Evolutionary conservation across 345 rosid genomes (phyloP).

Genomic region (Populus davidiana): DNA sequence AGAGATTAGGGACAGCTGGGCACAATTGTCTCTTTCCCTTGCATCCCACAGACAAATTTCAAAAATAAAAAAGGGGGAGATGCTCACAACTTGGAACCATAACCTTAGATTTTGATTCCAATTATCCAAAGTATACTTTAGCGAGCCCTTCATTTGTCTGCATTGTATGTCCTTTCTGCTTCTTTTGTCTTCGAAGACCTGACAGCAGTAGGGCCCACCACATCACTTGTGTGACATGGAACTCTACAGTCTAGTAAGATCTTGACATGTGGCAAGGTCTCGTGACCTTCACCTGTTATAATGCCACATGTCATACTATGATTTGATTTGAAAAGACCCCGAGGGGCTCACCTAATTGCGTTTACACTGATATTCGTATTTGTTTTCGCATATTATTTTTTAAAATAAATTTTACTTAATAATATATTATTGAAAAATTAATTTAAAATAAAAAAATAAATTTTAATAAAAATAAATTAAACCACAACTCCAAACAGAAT

Average conservation of each 20-base stretch:
- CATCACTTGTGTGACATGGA: not conserved
- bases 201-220: not conserved
- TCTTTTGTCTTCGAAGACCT: not conserved
- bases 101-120: constrained; percentile 17
- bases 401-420: too few species aligned
- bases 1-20: constrained; percentile 36
- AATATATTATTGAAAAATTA: too few species aligned
- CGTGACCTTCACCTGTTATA: not conserved
- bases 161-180: constrained; percentile 10
- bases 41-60: constrained; percentile 3
- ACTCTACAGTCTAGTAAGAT: not conserved
- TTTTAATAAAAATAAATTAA: too few species aligned
- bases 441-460: too few species aligned
- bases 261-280: not conserved
- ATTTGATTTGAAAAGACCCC: not conserved
- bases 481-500: too few species aligned
- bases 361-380: too few species aligned
- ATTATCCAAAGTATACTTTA: not conserved
- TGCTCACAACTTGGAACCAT: not conserved
- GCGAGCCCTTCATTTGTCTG: constrained; percentile 3
- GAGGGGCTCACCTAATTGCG: not conserved
- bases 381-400: too few species aligned
- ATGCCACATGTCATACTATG: not conserved
- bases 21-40: constrained; percentile 28
- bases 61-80: too few species aligned